Conservation (phyloP, 2,329 filamentous ascomycete species). For the Ophiocordyceps camponoti-saundersi region DNA sequence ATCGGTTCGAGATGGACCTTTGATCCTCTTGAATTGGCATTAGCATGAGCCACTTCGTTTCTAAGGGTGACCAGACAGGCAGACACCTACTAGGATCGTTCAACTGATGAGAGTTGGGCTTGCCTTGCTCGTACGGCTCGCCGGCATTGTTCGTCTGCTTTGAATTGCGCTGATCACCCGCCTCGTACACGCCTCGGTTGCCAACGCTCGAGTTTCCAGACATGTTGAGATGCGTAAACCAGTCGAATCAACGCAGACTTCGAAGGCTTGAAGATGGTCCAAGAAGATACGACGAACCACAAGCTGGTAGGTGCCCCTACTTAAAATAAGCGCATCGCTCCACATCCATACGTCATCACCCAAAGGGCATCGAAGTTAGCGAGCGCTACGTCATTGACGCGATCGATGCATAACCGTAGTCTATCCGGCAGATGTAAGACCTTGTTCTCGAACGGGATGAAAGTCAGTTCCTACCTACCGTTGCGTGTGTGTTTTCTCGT, state of each 20-base stretch:
- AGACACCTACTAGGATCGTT: constrained; percentile 50
- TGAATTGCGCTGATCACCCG: constrained; percentile 55
- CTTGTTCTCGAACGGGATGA: no score
- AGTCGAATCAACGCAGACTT: not conserved
- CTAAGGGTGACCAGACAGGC: not conserved
- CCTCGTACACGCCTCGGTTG: constrained; percentile 49
- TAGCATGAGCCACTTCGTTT: not conserved
- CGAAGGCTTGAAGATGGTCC: not conserved
- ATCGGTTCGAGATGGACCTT: constrained; percentile 53
- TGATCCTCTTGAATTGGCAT: constrained; percentile 38
- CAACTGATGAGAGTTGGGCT: constrained; percentile 48
- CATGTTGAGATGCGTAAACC: constrained; percentile 10
- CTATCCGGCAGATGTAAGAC: not conserved
- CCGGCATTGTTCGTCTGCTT: constrained; percentile 34
- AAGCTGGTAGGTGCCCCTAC: not conserved
- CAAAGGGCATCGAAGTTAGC: not conserved
- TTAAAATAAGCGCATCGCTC: not conserved
- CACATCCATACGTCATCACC: not conserved
- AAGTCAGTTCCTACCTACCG: no score
- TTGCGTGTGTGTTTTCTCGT: no score
- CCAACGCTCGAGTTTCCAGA: constrained; percentile 47
- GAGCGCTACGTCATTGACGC: not conserved
- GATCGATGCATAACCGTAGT: not conserved
- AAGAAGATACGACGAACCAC: not conserved
- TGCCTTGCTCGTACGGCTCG: constrained; percentile 55